phyloP scores from a whole-genome alignment of 2,329 filamentous ascomycete species.

The Neonectria coccinea region DNA sequence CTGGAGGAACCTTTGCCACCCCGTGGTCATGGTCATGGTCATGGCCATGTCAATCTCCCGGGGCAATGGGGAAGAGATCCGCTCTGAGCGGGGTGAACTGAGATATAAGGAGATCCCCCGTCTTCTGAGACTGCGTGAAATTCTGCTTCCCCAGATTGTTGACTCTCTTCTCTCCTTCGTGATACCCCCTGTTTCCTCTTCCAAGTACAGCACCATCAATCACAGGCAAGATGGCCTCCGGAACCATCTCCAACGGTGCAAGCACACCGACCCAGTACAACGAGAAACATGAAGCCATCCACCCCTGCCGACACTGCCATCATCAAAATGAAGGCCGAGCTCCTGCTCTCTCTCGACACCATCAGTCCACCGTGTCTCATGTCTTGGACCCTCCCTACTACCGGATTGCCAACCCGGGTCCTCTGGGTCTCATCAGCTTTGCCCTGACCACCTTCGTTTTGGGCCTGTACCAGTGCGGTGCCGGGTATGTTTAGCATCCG shows the following conservation, averaged over 20 bases:
- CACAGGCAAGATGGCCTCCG: constrained; percentile 36
- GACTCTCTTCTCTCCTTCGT: background rate
- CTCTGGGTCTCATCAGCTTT: constrained; percentile 71
- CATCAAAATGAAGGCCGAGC: constrained; percentile 30
- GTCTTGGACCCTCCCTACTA: constrained; percentile 49
- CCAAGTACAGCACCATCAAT: background rate
- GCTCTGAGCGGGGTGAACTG: background rate
- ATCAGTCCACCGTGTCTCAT: constrained; percentile 52
- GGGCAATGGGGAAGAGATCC: constrained; percentile 11
- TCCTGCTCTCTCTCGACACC: constrained; percentile 36
- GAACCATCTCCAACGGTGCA: constrained; percentile 37
- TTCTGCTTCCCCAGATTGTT: background rate
- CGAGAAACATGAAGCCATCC: constrained; percentile 36
- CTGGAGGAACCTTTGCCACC: constrained; percentile 1
- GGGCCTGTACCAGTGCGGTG: constrained; percentile 59
- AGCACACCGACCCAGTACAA: constrained; percentile 43
- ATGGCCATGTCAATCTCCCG: background rate
- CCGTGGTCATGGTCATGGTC: background rate
- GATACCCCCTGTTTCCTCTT: background rate
- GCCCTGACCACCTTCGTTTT: constrained; percentile 74
- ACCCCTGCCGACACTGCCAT: constrained; percentile 32
- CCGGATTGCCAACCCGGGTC: constrained; percentile 70
- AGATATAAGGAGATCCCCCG: constrained; percentile 13
- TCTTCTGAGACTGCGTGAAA: background rate
- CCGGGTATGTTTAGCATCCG: constrained; percentile 56